phyloP scores from a whole-genome alignment of 2,329 filamentous ascomycete genomes.

The Magnaporthiopsis rhizophila region DNA sequence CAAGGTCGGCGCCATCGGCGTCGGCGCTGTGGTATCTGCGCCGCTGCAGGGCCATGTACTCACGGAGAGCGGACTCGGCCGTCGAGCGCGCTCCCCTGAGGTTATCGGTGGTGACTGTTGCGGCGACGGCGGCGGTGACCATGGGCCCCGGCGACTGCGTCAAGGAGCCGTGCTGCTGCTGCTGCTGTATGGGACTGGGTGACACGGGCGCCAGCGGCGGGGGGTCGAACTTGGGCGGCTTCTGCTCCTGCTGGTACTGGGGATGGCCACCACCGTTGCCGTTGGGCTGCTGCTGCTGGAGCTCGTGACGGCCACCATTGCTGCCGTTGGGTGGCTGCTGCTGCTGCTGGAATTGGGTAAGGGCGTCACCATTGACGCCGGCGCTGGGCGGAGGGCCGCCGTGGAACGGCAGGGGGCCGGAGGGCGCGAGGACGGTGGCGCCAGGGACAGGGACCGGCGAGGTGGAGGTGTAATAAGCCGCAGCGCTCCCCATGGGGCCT shows the following conservation, averaged over 20 bases:
- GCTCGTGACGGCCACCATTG: too few relatives aligned
- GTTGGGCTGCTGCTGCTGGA: too few relatives aligned
- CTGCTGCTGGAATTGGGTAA: too few relatives aligned
- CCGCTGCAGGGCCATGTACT: conserved; percentile 26
- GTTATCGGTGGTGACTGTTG: conserved; percentile 8
- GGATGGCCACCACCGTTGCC: too few relatives aligned
- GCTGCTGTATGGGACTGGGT: not conserved
- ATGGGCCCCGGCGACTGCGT: conserved; percentile 15
- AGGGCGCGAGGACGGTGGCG: not conserved
- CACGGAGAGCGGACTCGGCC: conserved; percentile 24
- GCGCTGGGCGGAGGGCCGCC: not conserved
- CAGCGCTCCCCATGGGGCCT: not conserved
- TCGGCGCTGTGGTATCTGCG: conserved; percentile 13
- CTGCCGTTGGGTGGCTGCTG: too few relatives aligned
- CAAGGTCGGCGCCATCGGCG: conserved; percentile 24
- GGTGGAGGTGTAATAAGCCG: conserved; percentile 4
- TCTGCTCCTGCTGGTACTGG: not conserved
- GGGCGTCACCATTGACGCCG: not conserved
- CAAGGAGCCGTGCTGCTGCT: conserved; percentile 1
- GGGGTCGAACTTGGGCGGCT: not conserved
- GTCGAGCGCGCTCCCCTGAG: conserved; percentile 15
- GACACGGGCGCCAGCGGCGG: conserved; percentile 6
- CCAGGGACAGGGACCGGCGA: conserved; percentile 2
- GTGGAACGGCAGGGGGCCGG: not conserved
- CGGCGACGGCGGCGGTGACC: not conserved